phyloP scores from a whole-genome alignment of 1,284 basidiomycete species.

The Afroboletus lepidellus region DNA sequence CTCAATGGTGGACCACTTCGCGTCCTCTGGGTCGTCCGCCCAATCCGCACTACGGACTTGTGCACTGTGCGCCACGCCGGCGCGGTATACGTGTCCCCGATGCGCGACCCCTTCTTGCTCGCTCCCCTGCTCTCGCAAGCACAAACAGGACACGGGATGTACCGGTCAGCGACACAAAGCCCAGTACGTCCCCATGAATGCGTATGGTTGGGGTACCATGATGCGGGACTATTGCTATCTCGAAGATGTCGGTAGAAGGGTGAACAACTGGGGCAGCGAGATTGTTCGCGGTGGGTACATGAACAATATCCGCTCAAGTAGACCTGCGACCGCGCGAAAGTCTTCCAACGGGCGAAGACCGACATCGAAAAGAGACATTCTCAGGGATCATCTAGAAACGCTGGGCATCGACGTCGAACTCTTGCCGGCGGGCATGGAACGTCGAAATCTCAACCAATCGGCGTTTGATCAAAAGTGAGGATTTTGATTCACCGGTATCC shows the following conservation, averaged over 20 bases:
- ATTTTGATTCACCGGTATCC: slow-evolving; percentile 11
- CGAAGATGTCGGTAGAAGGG: slow-evolving; percentile 74
- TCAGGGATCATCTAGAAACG: slow-evolving; percentile 65
- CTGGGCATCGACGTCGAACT: slow-evolving; percentile 72
- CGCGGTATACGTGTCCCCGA: slow-evolving; percentile 76
- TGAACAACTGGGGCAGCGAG: slow-evolving; percentile 69
- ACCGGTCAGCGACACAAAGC: slow-evolving; percentile 73
- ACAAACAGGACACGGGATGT: slow-evolving; percentile 68
- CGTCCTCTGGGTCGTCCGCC: slow-evolving; percentile 1
- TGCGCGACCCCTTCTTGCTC: slow-evolving; percentile 75
- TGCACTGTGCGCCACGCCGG: slow-evolving; percentile 51
- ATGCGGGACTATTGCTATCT: slow-evolving; percentile 84
- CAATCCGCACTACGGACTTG: slow-evolving; percentile 12
- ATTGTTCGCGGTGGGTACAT: slow-evolving; percentile 54
- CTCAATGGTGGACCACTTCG: slow-evolving; percentile 11
- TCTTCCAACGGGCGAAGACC: slow-evolving; percentile 20
- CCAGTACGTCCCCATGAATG: slow-evolving; percentile 74
- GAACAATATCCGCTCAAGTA: slow-evolving; percentile 20
- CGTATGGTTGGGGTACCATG: slow-evolving; percentile 79
- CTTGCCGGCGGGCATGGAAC: slow-evolving; percentile 81
- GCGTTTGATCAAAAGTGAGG: slow-evolving; percentile 74
- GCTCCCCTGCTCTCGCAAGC: slow-evolving; percentile 63
- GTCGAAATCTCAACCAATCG: slow-evolving; percentile 73
- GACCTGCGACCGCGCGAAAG: slow-evolving; percentile 14
- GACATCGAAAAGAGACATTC: slow-evolving; percentile 49